Percentiles rank a stretch among this genome's conserved stretches.
These are phyloP conservation scores for Ilyonectria sp. DNA, from an alignment of 2,329 filamentous ascomycete species.

Conservation along the genomic window DNA sequence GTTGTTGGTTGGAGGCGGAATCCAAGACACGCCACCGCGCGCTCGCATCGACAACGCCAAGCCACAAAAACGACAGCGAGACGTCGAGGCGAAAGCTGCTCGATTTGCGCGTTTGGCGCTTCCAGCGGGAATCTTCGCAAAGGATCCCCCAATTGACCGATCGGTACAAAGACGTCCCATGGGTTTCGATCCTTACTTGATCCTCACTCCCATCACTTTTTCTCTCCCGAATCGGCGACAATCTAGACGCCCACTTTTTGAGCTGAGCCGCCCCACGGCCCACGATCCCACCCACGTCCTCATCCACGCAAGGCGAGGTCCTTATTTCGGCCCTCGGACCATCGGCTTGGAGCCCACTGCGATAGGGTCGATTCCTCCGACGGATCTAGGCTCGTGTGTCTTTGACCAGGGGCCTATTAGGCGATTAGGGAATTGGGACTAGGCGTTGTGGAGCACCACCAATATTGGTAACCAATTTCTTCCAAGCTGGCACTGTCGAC, in stretches of 20 bases:
- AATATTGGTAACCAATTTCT: constrained; percentile 20
- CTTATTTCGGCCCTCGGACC: constrained; percentile 42
- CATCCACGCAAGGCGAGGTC: constrained; percentile 38
- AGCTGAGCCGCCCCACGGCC: constrained; percentile 15
- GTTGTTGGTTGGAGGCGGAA: constrained; percentile 33
- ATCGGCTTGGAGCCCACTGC: constrained; percentile 37
- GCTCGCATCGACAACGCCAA: constrained; percentile 35
- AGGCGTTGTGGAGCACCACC: constrained; percentile 18
- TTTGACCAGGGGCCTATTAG: constrained; percentile 24
- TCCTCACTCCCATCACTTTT: neutral
- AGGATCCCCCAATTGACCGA: constrained; percentile 4
- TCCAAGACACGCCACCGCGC: constrained; percentile 38
- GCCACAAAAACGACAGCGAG: constrained; percentile 25
- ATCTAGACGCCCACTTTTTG: neutral
- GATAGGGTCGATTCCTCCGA: constrained; percentile 35
- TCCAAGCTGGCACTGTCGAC: neutral
- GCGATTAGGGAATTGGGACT: constrained; percentile 18
- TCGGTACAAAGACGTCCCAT: neutral
- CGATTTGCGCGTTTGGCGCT: constrained; percentile 17
- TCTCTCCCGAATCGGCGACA: neutral
- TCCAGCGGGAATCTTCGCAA: constrained; percentile 21
- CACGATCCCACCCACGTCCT: constrained; percentile 36
- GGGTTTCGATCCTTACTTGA: neutral
- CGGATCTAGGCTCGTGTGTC: constrained; percentile 28
- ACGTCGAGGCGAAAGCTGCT: constrained; percentile 13